Conservation (phyloP, 164 flowering plant genomes). For the Magnolia kwangsiensis region DNA sequence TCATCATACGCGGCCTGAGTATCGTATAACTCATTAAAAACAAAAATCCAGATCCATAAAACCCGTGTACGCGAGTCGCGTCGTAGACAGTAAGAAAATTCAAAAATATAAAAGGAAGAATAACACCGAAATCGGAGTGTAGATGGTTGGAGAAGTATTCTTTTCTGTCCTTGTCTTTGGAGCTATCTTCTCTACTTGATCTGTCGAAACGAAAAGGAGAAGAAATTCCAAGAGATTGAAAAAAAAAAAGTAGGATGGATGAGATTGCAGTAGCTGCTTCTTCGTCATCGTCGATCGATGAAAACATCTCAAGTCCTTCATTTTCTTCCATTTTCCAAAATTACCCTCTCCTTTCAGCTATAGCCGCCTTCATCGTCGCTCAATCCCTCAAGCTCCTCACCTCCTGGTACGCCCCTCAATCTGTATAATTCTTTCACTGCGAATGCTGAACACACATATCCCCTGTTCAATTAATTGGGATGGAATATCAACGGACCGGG, state of each 20-base stretch:
- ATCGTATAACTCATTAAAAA: too few relatives aligned
- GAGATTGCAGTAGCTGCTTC: conserved; percentile 2
- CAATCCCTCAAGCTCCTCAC: conserved; percentile 65
- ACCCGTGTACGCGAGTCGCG: not conserved
- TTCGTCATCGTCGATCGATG: conserved; percentile 17
- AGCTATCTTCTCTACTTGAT: not conserved
- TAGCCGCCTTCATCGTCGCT: conserved; percentile 55
- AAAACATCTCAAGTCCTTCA: not conserved
- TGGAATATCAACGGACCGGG: not conserved
- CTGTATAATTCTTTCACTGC: not conserved
- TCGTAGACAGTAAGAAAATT: not conserved
- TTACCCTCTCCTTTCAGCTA: conserved; percentile 58
- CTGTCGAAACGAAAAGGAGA: not conserved
- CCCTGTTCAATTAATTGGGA: not conserved
- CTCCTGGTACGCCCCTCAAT: conserved; percentile 44
- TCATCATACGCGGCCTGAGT: too few relatives aligned
- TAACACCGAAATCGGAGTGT: not conserved
- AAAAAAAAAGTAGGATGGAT: not conserved
- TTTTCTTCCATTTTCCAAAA: conserved; percentile 31
- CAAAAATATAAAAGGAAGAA: not conserved
- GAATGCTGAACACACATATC: not conserved
- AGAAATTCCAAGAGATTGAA: not conserved
- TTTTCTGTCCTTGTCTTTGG: not conserved
- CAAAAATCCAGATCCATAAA: too few relatives aligned
- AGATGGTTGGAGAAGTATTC: not conserved